These are phyloP conservation scores for Aspergillus tanneri DNA, from an alignment of 2,329 filamentous ascomycete species.

Conservation along the genomic window DNA sequence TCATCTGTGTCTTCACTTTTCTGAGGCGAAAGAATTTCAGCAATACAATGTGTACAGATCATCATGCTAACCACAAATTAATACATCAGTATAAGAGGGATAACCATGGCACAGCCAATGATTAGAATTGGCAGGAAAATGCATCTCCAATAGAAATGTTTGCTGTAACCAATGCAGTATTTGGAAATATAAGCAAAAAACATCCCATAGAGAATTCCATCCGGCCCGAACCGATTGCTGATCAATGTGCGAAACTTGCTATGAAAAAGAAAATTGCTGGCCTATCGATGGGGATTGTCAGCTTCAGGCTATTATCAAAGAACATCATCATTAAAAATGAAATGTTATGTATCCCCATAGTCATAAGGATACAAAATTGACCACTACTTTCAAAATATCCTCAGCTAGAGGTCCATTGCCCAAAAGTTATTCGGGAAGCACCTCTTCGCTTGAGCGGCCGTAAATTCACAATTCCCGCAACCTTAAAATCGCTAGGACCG, in stretches of 20 bases:
- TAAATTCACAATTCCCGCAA: constrained; percentile 59
- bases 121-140: constrained; percentile 63
- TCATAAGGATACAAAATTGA: constrained; percentile 70
- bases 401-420: constrained; percentile 56
- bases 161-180: constrained; percentile 70
- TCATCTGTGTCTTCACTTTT: constrained; percentile 66
- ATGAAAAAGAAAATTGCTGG: constrained; percentile 83
- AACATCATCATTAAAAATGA: too few species aligned
- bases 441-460: constrained; percentile 53
- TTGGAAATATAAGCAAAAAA: constrained; percentile 81
- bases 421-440: constrained; percentile 56
- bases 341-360: constrained; percentile 63
- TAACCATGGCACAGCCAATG: constrained; percentile 66
- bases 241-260: constrained; percentile 72
- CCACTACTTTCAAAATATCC: constrained; percentile 54
- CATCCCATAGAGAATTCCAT: constrained; percentile 82
- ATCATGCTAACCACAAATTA: constrained; percentile 67
- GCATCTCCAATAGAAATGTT: constrained; percentile 69
- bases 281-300: constrained; percentile 31
- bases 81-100: constrained; percentile 67
- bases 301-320: not conserved
- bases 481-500: constrained; percentile 70
- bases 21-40: constrained; percentile 74
- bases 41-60: constrained; percentile 63
- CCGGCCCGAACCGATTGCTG: constrained; percentile 58